Percentiles rank a stretch among this genome's conserved stretches.
Evolutionary conservation across 169 alveolate species (phyloP).

Genomic region (Ichthyophthirius multifiliis): DNA sequence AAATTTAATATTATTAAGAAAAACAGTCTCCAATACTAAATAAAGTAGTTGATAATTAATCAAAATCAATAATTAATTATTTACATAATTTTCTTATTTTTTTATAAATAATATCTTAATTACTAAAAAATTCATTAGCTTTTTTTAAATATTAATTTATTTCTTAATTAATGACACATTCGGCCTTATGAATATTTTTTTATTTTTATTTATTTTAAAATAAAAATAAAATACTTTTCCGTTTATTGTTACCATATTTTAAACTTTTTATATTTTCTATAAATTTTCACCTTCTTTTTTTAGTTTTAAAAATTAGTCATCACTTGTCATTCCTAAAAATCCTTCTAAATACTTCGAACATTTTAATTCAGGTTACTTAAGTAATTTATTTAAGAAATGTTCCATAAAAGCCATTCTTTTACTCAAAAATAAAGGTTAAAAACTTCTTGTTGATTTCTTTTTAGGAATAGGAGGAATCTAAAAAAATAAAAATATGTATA

Average conservation of each 20-base stretch:
- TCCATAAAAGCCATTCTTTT: conserved; percentile 12
- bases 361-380: not conserved
- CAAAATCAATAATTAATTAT: not conserved
- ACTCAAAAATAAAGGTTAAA: not conserved
- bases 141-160: not conserved
- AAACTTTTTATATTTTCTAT: not conserved
- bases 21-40: conserved; percentile 4
- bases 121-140: not conserved
- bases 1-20: too few species aligned
- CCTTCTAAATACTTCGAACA: not conserved
- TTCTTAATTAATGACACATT: not conserved
- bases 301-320: not conserved
- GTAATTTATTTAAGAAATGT: not conserved
- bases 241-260: not conserved
- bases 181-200: too few species aligned
- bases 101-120: conserved; percentile 4
- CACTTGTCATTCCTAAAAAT: not conserved
- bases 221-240: not conserved
- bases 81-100: not conserved
- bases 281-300: not conserved
- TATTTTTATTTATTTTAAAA: not conserved
- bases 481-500: not conserved
- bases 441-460: not conserved
- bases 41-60: not conserved
- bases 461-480: not conserved